These are phyloP conservation scores for Trichocomaceae sp. DNA, from an alignment of 2,329 filamentous ascomycete genomes.

Conservation along the genomic window DNA sequence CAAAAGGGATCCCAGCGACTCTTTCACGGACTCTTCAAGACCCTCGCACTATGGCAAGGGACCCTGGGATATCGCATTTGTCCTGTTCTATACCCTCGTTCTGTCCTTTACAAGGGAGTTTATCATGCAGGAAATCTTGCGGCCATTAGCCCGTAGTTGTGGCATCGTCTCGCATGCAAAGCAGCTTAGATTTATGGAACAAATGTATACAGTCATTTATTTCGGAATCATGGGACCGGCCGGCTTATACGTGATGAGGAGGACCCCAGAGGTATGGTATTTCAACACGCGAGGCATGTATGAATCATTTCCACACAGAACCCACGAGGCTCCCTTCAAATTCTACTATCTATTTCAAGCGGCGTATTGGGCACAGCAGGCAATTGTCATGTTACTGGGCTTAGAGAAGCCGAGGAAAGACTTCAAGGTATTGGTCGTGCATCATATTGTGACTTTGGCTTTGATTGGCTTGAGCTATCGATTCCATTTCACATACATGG, in stretches of 20 bases:
- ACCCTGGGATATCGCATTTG: constrained; percentile 10
- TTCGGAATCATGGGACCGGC: constrained; percentile 9
- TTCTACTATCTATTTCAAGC: constrained; percentile 12
- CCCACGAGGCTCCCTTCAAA: constrained; percentile 3
- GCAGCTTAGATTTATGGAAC: constrained; percentile 10
- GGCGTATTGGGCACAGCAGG: constrained; percentile 13
- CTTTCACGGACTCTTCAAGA: background rate
- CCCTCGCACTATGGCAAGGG: constrained; percentile 12
- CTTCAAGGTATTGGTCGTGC: constrained; percentile 5
- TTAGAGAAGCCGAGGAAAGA: constrained; percentile 13
- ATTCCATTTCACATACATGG: constrained; percentile 13
- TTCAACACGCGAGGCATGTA: constrained; percentile 12
- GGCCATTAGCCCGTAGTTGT: constrained; percentile 1
- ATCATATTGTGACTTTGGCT: constrained; percentile 11
- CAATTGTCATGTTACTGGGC: constrained; percentile 11
- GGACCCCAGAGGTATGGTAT: constrained; percentile 9
- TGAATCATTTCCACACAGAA: constrained; percentile 8
- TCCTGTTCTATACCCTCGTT: constrained; percentile 9
- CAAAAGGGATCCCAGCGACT: background rate
- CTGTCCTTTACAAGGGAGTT: constrained; percentile 11
- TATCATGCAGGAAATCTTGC: constrained; percentile 11
- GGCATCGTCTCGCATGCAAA: constrained; percentile 6
- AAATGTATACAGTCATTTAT: constrained; percentile 12
- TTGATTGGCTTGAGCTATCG: constrained; percentile 13
- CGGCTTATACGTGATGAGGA: constrained; percentile 7